Evolutionary conservation across 2,329 filamentous ascomycete genomes (phyloP), one percentile per base, ranked within the genome.

Genomic region (Colletotrichum ledebouriae): DNA sequence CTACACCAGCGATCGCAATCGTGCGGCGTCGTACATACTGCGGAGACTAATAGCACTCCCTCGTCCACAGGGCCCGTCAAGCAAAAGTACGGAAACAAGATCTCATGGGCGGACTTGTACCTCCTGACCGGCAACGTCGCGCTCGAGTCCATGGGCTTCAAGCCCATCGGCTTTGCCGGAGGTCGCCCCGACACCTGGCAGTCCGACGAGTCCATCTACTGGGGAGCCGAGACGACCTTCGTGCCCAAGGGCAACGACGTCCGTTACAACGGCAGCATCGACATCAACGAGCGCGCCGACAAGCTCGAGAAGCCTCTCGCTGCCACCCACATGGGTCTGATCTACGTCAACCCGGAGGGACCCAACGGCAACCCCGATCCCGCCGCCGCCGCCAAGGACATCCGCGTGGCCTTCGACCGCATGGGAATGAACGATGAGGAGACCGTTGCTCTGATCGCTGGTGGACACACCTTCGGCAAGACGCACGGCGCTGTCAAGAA

Each of bases 371-470:
- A 86, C 63, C 90, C 91, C 3, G 91, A 94, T 75, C 89, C 91
- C 20, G 78, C 90, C 46, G 89, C 90, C 13, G 86, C 92, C 2
- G 92, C 88, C 47, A 80, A 85, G 65, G 92, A 94, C 74, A 94
- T 94, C 76, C 90, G 91, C 71, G 85, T 84, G 67, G 93, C 92
- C 17, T 94, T 94, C 73, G 85, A 84, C 71, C 91, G 91, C 77
- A 94, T 94, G 92, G 92, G 89, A 70, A 94, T 94, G 92, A 89
- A 92, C 76, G 91, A 94, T 76, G 89, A 92, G 80, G 92, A 94
- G 84, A 94, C 92, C 0, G 92, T 92, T 61, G 92, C 92, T 13
- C 82, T 94, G 52, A 94, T 94, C 76, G 90, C 90, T 44, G 92
- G 92, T 75, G 92, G 92, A 44, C 92, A 94, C 83, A 85, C 88